A percentile compares a stretch with the other conserved stretches of the same genome.
Evolutionary conservation across 1,284 basidiomycete species (phyloP).

Genomic region (Mycosarcoma mackinlayi): DNA sequence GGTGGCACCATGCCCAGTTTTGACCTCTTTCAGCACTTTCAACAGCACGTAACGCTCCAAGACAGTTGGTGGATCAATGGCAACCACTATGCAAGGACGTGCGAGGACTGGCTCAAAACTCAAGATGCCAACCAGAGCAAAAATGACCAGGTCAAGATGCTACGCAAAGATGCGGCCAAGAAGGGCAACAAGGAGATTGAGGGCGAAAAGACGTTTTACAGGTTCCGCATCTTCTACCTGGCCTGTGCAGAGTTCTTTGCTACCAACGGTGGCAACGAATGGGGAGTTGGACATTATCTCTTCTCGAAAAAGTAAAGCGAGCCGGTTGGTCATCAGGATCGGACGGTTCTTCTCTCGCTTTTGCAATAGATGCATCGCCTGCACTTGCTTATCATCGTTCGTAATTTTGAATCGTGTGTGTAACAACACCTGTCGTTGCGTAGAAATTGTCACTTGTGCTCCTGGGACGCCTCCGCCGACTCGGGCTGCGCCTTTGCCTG

Average conservation of each 20-base stretch:
- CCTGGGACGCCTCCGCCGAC: background rate
- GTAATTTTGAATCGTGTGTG: no score
- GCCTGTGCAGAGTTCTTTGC: conserved; percentile 81
- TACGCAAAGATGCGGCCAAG: conserved; percentile 48
- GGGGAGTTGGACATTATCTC: conserved; percentile 74
- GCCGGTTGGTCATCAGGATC: no score
- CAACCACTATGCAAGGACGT: conserved; percentile 76
- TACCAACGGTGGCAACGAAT: conserved; percentile 76
- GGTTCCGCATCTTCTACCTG: conserved; percentile 81
- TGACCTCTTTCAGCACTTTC: conserved; percentile 80
- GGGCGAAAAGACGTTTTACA: conserved; percentile 75
- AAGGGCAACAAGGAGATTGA: conserved; percentile 70
- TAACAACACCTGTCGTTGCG: no score
- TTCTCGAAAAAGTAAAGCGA: conserved; percentile 67
- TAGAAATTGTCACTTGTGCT: no score
- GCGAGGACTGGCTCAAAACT: conserved; percentile 77
- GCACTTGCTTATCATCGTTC: no score
- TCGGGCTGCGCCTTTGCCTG: no score
- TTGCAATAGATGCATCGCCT: no score
- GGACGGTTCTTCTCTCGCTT: background rate
- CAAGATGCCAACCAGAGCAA: conserved; percentile 76
- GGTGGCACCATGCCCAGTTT: conserved; percentile 70
- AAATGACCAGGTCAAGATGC: conserved; percentile 27
- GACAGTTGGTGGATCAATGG: conserved; percentile 72
- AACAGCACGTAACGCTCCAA: conserved; percentile 76